A percentile compares a stretch with the other conserved stretches of the same genome.
These are phyloP conservation scores for Colletotrichum tofieldiae DNA, from an alignment of 2,329 filamentous ascomycete genomes.

Conservation along the genomic window DNA sequence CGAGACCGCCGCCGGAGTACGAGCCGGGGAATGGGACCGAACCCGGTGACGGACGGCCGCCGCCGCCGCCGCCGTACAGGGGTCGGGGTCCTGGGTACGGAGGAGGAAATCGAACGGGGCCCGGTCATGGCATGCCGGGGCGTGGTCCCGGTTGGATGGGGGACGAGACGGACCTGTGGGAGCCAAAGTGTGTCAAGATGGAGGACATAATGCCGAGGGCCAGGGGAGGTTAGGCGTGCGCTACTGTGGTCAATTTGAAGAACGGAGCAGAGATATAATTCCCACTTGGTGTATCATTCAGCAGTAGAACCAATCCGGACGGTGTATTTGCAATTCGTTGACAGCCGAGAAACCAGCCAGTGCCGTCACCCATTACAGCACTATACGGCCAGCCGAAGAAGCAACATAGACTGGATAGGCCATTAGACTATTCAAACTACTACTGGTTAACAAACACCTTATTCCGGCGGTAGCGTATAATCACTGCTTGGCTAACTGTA, in stretches of 20 bases:
- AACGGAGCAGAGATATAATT: no score
- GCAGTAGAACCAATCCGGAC: no score
- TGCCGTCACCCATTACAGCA: no score
- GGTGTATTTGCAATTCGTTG: no score
- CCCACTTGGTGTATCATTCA: no score
- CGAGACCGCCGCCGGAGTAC: constrained; percentile 30
- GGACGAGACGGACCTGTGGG: constrained; percentile 47
- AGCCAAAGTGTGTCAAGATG: constrained; percentile 48
- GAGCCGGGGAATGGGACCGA: constrained; percentile 30
- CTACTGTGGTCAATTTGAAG: neutral
- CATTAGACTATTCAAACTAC: no score
- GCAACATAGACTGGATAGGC: no score
- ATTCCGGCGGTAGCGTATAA: no score
- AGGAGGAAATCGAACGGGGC: constrained; percentile 2
- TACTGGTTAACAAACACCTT: no score
- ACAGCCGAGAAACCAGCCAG: no score
- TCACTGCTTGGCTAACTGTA: no score
- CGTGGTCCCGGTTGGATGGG: constrained; percentile 42
- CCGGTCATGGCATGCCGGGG: constrained; percentile 24
- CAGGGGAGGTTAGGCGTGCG: neutral
- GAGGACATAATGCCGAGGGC: constrained; percentile 40
- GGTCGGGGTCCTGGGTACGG: constrained; percentile 23
- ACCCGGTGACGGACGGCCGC: constrained; percentile 27
- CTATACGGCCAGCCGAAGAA: no score
- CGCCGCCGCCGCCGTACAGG: constrained; percentile 18